A percentile compares a stretch with the other conserved stretches of the same genome.
Conservation (phyloP, 129 eudicot genomes). For the Flaveria sonorensis region DNA sequence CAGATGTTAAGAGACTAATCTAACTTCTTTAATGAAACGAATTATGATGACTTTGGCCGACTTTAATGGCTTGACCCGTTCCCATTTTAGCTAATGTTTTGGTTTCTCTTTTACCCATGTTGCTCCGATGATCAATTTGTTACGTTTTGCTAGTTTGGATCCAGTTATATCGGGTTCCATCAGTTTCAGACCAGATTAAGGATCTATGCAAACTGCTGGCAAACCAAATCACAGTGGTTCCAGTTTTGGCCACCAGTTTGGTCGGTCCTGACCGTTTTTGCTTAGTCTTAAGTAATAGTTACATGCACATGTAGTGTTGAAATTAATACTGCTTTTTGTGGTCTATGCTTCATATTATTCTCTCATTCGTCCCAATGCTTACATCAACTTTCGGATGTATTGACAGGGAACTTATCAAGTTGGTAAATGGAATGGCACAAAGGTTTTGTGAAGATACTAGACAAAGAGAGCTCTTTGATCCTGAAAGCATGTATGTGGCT, state of each 20-base stretch:
- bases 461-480: slow-evolving; percentile 75
- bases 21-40: neutral
- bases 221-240: too few species aligned
- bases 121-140: too few species aligned
- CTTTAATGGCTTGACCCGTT: neutral
- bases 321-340: neutral
- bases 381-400: slow-evolving; percentile 28
- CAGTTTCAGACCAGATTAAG: too few species aligned
- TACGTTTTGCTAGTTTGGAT: too few species aligned
- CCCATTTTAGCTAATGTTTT: neutral
- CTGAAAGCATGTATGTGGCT: slow-evolving; percentile 68
- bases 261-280: too few species aligned
- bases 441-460: slow-evolving; percentile 94
- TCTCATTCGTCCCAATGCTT: neutral
- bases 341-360: neutral
- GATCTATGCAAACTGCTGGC: too few species aligned
- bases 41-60: neutral
- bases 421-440: slow-evolving; percentile 95
- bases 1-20: neutral
- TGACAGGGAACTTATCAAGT: slow-evolving; percentile 80
- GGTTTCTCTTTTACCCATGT: neutral
- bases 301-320: neutral
- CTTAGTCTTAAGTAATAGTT: too few species aligned
- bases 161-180: too few species aligned
- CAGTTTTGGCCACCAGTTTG: too few species aligned